A percentile compares a stretch with the other conserved stretches of the same genome.
Evolutionary conservation across 768 basidiomycete genomes (phyloP).

Genomic region (Rhizopogon rudus): DNA sequence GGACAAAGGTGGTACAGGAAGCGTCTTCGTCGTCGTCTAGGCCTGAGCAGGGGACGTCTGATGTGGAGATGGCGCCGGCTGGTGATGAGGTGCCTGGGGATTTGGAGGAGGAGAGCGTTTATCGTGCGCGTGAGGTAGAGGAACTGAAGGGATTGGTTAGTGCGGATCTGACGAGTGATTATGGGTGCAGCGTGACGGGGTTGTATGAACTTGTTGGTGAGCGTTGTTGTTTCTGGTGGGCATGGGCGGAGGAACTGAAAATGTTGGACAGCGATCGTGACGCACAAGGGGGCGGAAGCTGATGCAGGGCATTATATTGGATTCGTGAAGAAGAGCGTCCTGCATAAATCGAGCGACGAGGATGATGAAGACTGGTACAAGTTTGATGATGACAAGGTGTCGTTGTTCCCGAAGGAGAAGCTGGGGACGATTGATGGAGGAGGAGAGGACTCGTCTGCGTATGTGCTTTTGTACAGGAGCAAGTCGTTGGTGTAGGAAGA

Average conservation of each 20-base stretch:
- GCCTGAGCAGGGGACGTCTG: constrained; percentile 21
- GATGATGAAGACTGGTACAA: constrained; percentile 90
- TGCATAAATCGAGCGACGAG: constrained; percentile 39
- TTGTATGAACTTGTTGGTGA: constrained; percentile 89
- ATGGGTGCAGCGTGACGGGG: constrained; percentile 72
- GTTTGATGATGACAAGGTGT: constrained; percentile 95
- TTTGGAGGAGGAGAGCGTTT: constrained; percentile 60
- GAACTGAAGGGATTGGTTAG: constrained; percentile 64
- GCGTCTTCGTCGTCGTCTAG: constrained; percentile 18
- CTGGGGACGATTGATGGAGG: constrained; percentile 84
- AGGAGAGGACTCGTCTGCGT: constrained; percentile 86
- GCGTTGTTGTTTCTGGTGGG: constrained; percentile 22
- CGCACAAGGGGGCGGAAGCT: constrained; percentile 94
- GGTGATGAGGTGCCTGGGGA: constrained; percentile 20
- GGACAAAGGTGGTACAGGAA: constrained; percentile 45
- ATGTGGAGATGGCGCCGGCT: constrained; percentile 36
- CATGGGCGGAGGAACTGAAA: neutral
- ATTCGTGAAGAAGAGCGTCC: constrained; percentile 76
- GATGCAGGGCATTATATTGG: constrained; percentile 97
- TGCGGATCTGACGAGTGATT: constrained; percentile 56
- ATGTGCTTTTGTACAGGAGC: constrained; percentile 82
- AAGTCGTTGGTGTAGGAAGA: constrained; percentile 36
- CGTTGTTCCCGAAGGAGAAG: constrained; percentile 81
- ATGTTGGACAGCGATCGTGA: constrained; percentile 72
- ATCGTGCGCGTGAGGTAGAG: constrained; percentile 57